Evolutionary conservation across 2,329 filamentous ascomycete genomes (phyloP), one percentile per base, ranked within the genome.

Genomic region (Penicillium sp.): DNA sequence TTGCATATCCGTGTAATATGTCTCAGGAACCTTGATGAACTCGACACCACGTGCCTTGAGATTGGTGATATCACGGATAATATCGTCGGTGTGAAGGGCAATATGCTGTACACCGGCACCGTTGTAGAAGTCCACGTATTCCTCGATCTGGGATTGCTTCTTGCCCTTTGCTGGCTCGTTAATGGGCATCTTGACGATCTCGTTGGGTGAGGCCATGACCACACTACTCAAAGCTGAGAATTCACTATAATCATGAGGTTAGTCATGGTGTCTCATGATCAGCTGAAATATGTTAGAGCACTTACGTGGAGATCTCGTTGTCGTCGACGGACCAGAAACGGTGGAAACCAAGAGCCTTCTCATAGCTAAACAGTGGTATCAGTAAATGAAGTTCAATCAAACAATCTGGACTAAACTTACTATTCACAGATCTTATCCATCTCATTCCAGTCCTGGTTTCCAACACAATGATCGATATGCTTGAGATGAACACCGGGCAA

Each of bases 311-410:
- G 78, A 97, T 96, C 73, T 96, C 86, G 66, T 86, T 89, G 81
- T 97, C 93, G 75, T 97, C 93, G 58, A 97, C 93, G 54, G 88
- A 91, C 93, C 93, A 97, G 87, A 97, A 97, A 65, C 93, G 90
- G 80, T 96, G 92, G 84, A 97, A 97, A 54, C 89, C 89, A 29
- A 97, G 89, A 61, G 89, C 90, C 62, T 87, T 85, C 79, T 97
- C 93, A 80, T 97, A 97, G 76, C 90, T 83, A 39, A 2, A 41
- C 17, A 19, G 2, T 17, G 5, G 31, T 27, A n/a, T 55, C 3
- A n/a, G 58, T 64, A 35, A 45, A 44, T 63, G 38, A 62, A 1
- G 1, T 2, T 3, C 8, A 29, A 23, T 21, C 4, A 23, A 4
- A 8, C 1, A n/a, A 21, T 15, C 8, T 7, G 5, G 25, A 31